Percentiles rank a stretch among this genome's conserved stretches.
These are phyloP conservation scores for Cucurbita pepo DNA, from an alignment of 306 rosid genomes.

Conservation along the genomic window DNA sequence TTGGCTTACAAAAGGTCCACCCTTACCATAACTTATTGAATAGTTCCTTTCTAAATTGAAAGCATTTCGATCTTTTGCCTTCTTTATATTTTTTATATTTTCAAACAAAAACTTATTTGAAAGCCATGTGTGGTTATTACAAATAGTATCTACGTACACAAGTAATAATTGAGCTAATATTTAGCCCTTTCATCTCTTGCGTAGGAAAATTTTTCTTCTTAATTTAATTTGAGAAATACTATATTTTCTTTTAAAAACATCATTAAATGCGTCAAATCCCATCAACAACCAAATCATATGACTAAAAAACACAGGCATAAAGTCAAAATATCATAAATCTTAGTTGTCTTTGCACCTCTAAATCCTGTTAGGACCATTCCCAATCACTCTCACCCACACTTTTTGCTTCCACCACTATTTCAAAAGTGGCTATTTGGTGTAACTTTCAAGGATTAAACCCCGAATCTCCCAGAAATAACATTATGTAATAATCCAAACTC, in stretches of 20 bases:
- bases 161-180: not conserved
- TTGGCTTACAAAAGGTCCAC: too few relatives aligned
- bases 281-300: not conserved
- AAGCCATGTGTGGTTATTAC: not conserved
- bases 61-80: too few relatives aligned
- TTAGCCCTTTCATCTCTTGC: not conserved
- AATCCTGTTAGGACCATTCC: not conserved
- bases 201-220: not conserved
- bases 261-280: not conserved
- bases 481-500: too few relatives aligned
- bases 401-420: not conserved
- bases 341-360: not conserved
- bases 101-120: not conserved
- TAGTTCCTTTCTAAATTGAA: too few relatives aligned
- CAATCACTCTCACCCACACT: not conserved
- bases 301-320: not conserved
- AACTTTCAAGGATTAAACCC: not conserved
- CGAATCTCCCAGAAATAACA: too few relatives aligned
- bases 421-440: not conserved
- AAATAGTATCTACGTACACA: not conserved
- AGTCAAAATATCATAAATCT: not conserved
- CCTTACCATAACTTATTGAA: too few relatives aligned
- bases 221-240: not conserved
- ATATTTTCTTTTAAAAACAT: not conserved
- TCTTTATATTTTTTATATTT: too few relatives aligned